Conservation (phyloP, 1,139 yeast species). For the Candida freyschussii region DNA sequence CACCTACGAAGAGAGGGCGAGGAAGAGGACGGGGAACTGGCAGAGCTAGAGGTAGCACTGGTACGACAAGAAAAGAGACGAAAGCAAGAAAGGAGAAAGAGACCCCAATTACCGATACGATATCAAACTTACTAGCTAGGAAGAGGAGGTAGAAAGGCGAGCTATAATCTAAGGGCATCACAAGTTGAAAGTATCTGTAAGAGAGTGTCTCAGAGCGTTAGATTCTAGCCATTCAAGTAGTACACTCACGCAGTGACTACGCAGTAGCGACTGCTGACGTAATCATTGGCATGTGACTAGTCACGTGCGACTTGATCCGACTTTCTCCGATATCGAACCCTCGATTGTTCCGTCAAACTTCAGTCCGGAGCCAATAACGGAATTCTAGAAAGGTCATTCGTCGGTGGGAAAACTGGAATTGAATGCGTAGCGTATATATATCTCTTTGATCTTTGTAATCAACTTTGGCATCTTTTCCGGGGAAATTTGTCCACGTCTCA, state of each 20-base stretch:
- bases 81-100: background rate
- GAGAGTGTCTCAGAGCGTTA: background rate
- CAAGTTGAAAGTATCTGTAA: too few relatives aligned
- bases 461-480: too few relatives aligned
- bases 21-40: background rate
- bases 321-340: too few relatives aligned
- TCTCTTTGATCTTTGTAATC: too few relatives aligned
- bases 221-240: background rate
- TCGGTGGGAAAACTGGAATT: too few relatives aligned
- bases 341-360: too few relatives aligned
- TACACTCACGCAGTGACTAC: background rate
- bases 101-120: conserved; percentile 1
- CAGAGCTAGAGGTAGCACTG: background rate
- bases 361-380: too few relatives aligned
- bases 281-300: background rate
- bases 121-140: background rate
- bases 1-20: background rate
- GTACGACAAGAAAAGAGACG: background rate
- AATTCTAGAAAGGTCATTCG: too few relatives aligned
- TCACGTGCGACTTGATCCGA: too few relatives aligned
- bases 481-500: background rate
- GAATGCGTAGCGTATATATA: too few relatives aligned
- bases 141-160: background rate
- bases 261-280: background rate
- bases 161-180: too few relatives aligned